Evolutionary conservation across 495 filamentous ascomycete species (phyloP).

Genomic region (Choiromyces venosus): DNA sequence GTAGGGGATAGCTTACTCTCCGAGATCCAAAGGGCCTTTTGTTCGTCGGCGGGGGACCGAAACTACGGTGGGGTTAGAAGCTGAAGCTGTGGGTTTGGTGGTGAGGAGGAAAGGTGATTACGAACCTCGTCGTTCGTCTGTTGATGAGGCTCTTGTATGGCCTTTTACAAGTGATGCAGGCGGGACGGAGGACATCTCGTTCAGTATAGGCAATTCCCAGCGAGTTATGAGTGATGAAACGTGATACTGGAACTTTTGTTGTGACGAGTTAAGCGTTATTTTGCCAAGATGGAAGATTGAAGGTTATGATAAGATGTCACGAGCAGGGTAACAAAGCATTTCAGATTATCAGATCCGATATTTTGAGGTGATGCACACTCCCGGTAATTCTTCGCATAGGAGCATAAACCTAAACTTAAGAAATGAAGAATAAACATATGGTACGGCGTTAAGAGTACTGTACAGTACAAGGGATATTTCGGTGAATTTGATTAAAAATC

Average conservation of each 20-base stretch:
- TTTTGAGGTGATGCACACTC: background rate
- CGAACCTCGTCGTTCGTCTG: slow-evolving; percentile 38
- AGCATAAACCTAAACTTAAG: background rate
- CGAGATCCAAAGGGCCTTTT: slow-evolving; percentile 54
- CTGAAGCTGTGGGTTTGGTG: slow-evolving; percentile 14
- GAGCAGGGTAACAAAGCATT: background rate
- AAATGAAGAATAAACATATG: background rate
- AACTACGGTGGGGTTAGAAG: slow-evolving; percentile 26
- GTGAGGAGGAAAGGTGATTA: background rate
- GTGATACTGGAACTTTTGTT: background rate
- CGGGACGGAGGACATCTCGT: slow-evolving; percentile 19
- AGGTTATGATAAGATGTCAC: background rate
- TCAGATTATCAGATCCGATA: background rate
- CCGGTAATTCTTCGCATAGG: background rate
- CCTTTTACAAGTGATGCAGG: slow-evolving; percentile 18
- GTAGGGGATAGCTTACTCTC: slow-evolving; percentile 47
- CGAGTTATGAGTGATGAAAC: background rate
- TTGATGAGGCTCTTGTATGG: slow-evolving; percentile 27
- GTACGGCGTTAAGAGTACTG: background rate
- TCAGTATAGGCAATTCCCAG: background rate
- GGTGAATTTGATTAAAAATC: background rate
- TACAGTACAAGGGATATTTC: background rate
- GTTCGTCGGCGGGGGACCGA: slow-evolving; percentile 46
- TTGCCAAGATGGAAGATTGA: background rate
- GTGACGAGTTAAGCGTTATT: background rate